Base-by-base conservation (phyloP, 2,329 filamentous ascomycete species). In the Fonsecaea pugnacius region DNA sequence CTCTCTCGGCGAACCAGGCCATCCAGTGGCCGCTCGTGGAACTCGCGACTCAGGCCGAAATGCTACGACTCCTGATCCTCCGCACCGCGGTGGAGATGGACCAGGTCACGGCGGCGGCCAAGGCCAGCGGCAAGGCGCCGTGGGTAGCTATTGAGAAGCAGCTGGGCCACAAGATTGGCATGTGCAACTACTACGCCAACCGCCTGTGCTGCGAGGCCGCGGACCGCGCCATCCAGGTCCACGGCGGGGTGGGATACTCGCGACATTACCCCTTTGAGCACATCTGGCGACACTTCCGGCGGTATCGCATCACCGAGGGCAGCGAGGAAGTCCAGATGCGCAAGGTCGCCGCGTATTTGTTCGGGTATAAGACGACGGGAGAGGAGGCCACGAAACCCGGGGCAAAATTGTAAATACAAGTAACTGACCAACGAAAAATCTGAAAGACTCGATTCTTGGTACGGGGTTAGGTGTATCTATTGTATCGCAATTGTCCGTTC, bases 181-280 rank as follows among this genome's bases (percentile, higher is more conserved):
- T 88, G 86, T 88, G 86, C 74, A 88, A 88, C 70, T 88, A 87
- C 72, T 88, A 84, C 79, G 85, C 84, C 0, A 88, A 88, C 70
- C 76, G 86, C 38, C 73, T 88, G 40, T 86, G 83, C 58, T 85
- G 82, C 10, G 79, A 88, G 71, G 84, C 85, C 2, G 86, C 86
- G 1, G 86, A 89, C 71, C 78, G 82, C 33, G 86, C 86, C 2
- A 88, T 88, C 32, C 86, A 88, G 77, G 82, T 87, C 10, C 82
- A 85, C 70, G 86, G 86, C 6, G 85, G 84, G 0, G 83, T 84
- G 70, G 85, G 85, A 1, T 87, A 87, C 71, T 83, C 80, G 46
- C 76, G 85, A 40, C 83, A 86, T 65, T 80, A 81, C 66, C 84
- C 84, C 0, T 88, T 89, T 70, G 85, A 88, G 75, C 85, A 88